phyloP scores from a whole-genome alignment of 371 early-diverging fungal genomes.

The Mortierella sp. region DNA sequence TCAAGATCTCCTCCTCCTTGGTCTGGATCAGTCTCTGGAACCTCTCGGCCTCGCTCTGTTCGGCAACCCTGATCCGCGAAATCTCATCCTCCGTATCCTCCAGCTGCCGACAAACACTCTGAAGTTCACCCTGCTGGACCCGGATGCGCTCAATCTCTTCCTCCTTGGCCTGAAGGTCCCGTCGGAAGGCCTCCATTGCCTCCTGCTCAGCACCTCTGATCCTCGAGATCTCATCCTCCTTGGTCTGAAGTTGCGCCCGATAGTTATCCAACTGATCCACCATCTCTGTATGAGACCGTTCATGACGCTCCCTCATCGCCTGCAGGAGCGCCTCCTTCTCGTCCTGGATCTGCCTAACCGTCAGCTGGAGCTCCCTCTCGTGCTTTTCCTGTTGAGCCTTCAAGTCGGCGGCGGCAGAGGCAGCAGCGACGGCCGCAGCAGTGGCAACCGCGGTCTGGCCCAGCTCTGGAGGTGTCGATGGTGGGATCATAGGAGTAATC shows the following conservation, averaged over 20 bases:
- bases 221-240: slow-evolving; percentile 7
- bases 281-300: slow-evolving; percentile 17
- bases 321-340: slow-evolving; percentile 24
- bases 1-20: slow-evolving; percentile 11
- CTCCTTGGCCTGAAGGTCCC: neutral
- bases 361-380: slow-evolving; percentile 21
- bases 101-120: neutral
- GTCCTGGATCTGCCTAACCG: slow-evolving; percentile 28
- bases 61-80: neutral
- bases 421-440: slow-evolving; percentile 13
- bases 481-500: neutral
- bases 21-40: neutral
- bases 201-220: neutral
- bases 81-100: slow-evolving; percentile 2
- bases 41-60: neutral
- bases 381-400: slow-evolving; percentile 26
- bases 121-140: neutral
- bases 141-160: slow-evolving; percentile 2
- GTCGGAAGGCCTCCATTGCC: neutral
- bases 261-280: slow-evolving; percentile 9
- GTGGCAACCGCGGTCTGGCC: neutral
- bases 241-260: slow-evolving; percentile 12
- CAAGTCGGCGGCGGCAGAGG: slow-evolving; percentile 4
- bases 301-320: slow-evolving; percentile 23
- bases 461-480: slow-evolving; percentile 20